Conservation (phyloP, 768 basidiomycete genomes). For the Tricholoma saponaceum region DNA sequence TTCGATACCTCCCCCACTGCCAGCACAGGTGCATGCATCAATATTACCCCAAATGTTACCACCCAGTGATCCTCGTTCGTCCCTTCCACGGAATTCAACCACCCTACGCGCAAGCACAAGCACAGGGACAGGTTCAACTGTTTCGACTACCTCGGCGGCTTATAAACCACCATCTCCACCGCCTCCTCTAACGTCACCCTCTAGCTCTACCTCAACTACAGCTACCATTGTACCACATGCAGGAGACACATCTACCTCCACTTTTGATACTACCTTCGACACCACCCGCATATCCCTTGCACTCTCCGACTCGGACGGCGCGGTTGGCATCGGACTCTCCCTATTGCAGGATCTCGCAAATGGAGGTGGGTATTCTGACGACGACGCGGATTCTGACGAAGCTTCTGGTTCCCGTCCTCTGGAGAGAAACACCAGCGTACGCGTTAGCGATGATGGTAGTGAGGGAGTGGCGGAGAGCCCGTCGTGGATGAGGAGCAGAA, state of each 20-base stretch:
- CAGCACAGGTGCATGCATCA: not conserved
- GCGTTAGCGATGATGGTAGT: constrained; percentile 7
- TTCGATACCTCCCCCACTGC: not conserved
- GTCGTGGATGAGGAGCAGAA: constrained; percentile 5
- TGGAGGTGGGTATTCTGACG: constrained; percentile 25
- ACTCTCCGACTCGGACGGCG: constrained; percentile 46
- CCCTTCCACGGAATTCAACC: not conserved
- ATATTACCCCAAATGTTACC: not conserved
- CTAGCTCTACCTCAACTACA: constrained; percentile 1
- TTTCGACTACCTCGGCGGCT: not conserved
- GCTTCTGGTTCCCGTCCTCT: constrained; percentile 1
- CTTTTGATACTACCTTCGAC: constrained; percentile 6
- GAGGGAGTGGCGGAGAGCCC: constrained; percentile 6
- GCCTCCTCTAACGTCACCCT: not conserved
- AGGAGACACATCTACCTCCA: not conserved
- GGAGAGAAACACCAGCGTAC: constrained; percentile 5
- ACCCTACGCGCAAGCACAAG: not conserved
- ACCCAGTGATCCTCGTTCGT: not conserved
- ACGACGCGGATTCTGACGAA: constrained; percentile 18
- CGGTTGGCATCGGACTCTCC: constrained; percentile 66
- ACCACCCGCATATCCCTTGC: constrained; percentile 14
- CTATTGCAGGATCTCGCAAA: constrained; percentile 49
- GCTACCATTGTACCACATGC: not conserved
- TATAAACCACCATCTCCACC: not conserved
- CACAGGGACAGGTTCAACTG: not conserved